These are phyloP conservation scores for Elsinoe necatrix DNA, from an alignment of 2,329 filamentous ascomycete genomes.

Conservation along the genomic window DNA sequence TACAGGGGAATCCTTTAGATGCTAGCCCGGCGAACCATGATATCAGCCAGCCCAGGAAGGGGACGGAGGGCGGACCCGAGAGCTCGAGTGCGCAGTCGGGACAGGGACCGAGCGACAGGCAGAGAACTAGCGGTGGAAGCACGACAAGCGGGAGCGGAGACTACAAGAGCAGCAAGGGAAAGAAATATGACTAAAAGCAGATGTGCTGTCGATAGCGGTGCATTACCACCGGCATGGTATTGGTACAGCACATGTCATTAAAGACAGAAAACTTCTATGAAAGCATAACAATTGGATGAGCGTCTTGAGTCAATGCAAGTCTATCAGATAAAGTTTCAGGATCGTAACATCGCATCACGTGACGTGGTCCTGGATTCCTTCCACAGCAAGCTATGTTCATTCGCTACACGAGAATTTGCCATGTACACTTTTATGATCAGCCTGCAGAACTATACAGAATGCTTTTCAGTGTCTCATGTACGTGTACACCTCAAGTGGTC, in stretches of 20 bases:
- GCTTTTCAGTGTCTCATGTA: background rate
- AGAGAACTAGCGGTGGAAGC: constrained; percentile 22
- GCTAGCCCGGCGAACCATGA: constrained; percentile 54
- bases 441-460: too few relatives aligned
- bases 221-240: background rate
- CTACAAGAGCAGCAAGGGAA: constrained; percentile 6
- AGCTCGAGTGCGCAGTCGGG: constrained; percentile 28
- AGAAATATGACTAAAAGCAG: background rate
- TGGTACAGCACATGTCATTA: background rate
- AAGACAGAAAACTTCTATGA: too few relatives aligned
- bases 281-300: too few relatives aligned
- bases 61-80: constrained; percentile 36
- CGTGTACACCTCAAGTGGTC: background rate
- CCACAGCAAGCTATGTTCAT: too few relatives aligned
- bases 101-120: constrained; percentile 33
- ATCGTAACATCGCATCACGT: too few relatives aligned
- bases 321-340: too few relatives aligned
- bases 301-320: too few relatives aligned
- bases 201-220: background rate
- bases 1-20: constrained; percentile 44
- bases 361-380: too few relatives aligned
- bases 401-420: too few relatives aligned
- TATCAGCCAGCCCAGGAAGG: constrained; percentile 43
- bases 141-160: background rate
- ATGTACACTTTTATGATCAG: too few relatives aligned